Evolutionary conservation across 2,329 filamentous ascomycete genomes (phyloP), one percentile per base, ranked within the genome.

Genomic region (Aspergillus felis): DNA sequence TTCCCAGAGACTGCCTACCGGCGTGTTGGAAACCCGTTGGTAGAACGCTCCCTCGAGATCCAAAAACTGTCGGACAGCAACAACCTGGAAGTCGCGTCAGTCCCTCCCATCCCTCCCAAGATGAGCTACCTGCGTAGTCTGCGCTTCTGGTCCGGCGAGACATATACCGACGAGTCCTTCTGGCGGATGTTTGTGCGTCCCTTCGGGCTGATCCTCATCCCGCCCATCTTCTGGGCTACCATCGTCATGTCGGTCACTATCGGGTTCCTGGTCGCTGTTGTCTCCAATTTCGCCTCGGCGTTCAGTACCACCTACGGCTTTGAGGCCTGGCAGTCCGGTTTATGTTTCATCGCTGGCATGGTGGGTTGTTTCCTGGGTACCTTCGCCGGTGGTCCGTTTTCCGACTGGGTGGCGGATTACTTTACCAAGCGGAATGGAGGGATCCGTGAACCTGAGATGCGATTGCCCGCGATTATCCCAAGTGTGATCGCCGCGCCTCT

Each of bases 341-440:
- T 85, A 4, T 81, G 79, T 59, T 85, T 84, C 60, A 64, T 83
- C 28, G 32, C 32, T 14, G 32, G 32, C 32, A 48, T 61, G 14
- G 42, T 61, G 4, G 59, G 59, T 14, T 60, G 54, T 44, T 20
- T 32, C 12, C 54, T 61, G 14, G 82, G 79, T 10, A 78, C 83
- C n/a, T 75, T 79, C 2, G 76, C 78, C 1, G 82, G 82, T 14
- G 82, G 83, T 0, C 68, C 74, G 47, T 56, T 73, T 25, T 69
- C 68, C 10, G 72, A 74, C 53, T 62, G 59, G 61, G 62, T 71
- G 3, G 73, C 73, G 9, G 66, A 74, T 47, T 66, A 60, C 49
- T 67, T 68, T 27, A 71, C 68, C 8, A 52, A 55, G 5, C 61
- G 65, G 1, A 70, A 70, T 48, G 62, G 61, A n/a, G 70, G 70